Conservation (phyloP, 345 rosid species). For the Acer saccharum region DNA sequence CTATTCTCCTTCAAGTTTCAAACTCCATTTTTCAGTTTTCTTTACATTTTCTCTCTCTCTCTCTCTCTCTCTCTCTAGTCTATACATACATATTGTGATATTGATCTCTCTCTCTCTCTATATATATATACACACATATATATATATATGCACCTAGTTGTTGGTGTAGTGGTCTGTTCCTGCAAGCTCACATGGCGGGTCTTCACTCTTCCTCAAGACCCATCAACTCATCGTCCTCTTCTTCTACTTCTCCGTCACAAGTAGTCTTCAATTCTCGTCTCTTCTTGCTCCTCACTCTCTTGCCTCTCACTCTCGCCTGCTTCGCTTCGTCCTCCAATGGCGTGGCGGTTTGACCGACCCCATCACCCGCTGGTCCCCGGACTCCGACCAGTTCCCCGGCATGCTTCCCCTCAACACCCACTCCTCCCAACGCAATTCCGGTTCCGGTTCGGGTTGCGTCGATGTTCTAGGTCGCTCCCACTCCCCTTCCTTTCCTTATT, state of each 20-base stretch:
- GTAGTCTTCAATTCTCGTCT: constrained; percentile 38
- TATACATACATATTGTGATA: too few relatives aligned
- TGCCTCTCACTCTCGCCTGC: constrained; percentile 55
- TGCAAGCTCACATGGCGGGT: constrained; percentile 51
- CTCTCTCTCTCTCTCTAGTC: neutral
- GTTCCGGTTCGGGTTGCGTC: constrained; percentile 42
- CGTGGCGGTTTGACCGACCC: constrained; percentile 56
- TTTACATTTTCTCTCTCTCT: neutral
- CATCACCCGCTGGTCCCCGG: constrained; percentile 44
- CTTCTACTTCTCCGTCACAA: constrained; percentile 23
- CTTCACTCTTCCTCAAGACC: constrained; percentile 27
- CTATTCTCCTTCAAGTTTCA: constrained; percentile 17
- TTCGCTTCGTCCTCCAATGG: constrained; percentile 76
- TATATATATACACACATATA: neutral
- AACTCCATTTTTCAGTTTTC: too few relatives aligned
- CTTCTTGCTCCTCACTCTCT: constrained; percentile 51
- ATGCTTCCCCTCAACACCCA: constrained; percentile 25
- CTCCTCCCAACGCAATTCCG: constrained; percentile 28
- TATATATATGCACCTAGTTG: neutral
- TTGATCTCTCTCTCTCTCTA: neutral
- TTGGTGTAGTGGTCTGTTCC: neutral
- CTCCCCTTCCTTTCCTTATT: constrained; percentile 71
- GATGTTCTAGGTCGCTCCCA: constrained; percentile 61
- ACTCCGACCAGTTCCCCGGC: constrained; percentile 65
- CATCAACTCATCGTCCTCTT: constrained; percentile 27